A percentile compares a stretch with the other conserved stretches of the same genome.
phyloP scores from a whole-genome alignment of 495 filamentous ascomycete genomes.

The Hypomontagnella submonticulosa region DNA sequence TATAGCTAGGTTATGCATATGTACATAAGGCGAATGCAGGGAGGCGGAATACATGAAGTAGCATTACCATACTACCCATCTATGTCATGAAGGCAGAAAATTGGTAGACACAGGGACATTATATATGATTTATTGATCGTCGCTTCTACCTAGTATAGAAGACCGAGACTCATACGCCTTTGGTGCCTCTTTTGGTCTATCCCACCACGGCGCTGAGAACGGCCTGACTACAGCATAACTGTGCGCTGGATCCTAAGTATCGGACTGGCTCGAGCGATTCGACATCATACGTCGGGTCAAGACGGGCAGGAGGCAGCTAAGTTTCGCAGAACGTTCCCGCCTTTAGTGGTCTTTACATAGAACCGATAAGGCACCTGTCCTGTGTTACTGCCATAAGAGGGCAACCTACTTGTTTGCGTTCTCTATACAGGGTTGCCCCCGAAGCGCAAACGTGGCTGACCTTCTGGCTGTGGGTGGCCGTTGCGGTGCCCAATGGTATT shows the following conservation, averaged over 20 bases:
- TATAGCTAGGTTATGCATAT: too few species aligned
- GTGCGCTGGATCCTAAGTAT: neutral
- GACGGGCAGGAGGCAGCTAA: neutral
- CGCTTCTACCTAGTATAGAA: too few species aligned
- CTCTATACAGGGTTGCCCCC: neutral
- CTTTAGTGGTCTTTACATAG: slow-evolving; percentile 1
- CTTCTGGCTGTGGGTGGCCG: neutral
- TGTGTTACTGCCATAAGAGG: neutral
- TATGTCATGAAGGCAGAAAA: too few species aligned
- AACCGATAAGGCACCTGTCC: neutral
- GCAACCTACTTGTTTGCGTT: slow-evolving; percentile 12
- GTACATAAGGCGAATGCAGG: too few species aligned
- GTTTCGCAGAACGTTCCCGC: neutral
- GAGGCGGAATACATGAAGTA: too few species aligned
- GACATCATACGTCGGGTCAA: neutral
- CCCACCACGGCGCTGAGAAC: neutral
- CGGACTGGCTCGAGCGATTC: neutral
- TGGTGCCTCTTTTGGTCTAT: too few species aligned
- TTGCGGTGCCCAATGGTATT: neutral
- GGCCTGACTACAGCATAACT: neutral
- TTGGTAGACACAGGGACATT: too few species aligned
- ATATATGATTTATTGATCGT: too few species aligned
- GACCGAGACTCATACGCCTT: too few species aligned
- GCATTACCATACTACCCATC: too few species aligned
- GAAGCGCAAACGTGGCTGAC: neutral